Evolutionary conservation across 371 early-diverging fungal species (phyloP), one percentile per base, ranked within the genome.

Genomic region (Haplosporangium sp.): DNA sequence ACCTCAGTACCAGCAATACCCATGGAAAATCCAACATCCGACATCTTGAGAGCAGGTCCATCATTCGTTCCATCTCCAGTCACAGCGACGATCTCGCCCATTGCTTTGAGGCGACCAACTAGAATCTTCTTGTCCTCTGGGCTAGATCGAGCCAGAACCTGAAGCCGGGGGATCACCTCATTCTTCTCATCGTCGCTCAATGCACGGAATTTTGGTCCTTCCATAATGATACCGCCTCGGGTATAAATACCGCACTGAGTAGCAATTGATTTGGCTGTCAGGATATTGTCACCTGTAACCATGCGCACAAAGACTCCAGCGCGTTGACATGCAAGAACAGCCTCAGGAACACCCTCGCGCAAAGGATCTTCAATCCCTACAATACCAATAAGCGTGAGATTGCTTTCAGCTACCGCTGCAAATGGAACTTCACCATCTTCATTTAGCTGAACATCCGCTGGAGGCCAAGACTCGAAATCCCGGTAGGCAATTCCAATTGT

Each of bases 11-110:
- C 95, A 6, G 92, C 82, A 58, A 92, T 89, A 13, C 95, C 95
- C 95, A 94, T 93, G 2, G 89, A 87, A 70, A 94, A 93, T 0
- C 95, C 95, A 19, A 95, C 91, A 70, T 95, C 93, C 1, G 95
- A 92, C 66, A 86, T 79, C 69, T 94, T 94, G 45, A 95, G 83
- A 1, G 95, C 94, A n/a, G 93, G 93, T 3, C 88, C 94, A 77
- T 92, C 91, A 45, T 92, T 92, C 27, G 91, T 92, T 34, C 95
- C 95, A 76, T 95, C 95, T 15, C 95, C 95, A 7, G 95, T 95
- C 0, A 95, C 93, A 0, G 93, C 94, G 0, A 95, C 94, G 60
- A 91, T 87, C 67, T 92, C 92, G 7, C 92, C 91, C 35, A 87
- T 66, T n/a, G 86, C 83, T 56, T 89, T 86, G 37, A 95, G 85